Evolutionary conservation across 129 eudicot species (phyloP).

Genomic region (Solidago caesia): DNA sequence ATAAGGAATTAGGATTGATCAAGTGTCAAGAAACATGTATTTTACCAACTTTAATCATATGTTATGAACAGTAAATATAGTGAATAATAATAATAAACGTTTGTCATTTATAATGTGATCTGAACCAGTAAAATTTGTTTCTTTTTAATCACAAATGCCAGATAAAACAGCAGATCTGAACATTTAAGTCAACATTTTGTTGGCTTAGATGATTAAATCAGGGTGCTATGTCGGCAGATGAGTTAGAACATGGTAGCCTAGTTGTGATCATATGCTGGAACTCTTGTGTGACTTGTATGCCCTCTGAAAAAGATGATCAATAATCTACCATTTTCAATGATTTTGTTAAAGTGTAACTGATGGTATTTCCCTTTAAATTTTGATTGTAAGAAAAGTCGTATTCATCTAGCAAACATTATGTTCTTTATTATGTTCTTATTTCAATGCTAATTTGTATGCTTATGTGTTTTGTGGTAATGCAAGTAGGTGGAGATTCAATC

Average conservation of each 20-base stretch:
- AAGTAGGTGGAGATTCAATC: slow-evolving; percentile 91
- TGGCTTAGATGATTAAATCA: neutral
- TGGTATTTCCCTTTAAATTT: too few species aligned
- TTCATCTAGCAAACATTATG: too few species aligned
- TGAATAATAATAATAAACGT: too few species aligned
- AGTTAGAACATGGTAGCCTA: neutral
- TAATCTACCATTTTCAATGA: too few species aligned
- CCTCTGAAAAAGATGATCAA: too few species aligned
- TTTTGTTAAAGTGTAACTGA: neutral
- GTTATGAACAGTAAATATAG: neutral
- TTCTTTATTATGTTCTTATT: neutral
- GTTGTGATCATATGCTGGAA: too few species aligned
- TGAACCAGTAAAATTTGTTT: neutral
- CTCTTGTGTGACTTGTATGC: too few species aligned
- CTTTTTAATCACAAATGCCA: neutral
- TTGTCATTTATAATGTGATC: neutral
- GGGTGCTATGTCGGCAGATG: neutral
- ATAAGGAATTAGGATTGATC: neutral
- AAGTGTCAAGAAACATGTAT: neutral
- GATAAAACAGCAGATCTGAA: neutral
- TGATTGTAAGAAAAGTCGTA: too few species aligned
- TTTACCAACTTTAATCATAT: neutral
- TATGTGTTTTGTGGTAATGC: slow-evolving; percentile 27
- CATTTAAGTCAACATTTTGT: neutral
- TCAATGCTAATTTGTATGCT: neutral